Evolutionary conservation across 2,329 filamentous ascomycete species (phyloP), one percentile per base, ranked within the genome.

Genomic region (Lasiodiplodia sp.): DNA sequence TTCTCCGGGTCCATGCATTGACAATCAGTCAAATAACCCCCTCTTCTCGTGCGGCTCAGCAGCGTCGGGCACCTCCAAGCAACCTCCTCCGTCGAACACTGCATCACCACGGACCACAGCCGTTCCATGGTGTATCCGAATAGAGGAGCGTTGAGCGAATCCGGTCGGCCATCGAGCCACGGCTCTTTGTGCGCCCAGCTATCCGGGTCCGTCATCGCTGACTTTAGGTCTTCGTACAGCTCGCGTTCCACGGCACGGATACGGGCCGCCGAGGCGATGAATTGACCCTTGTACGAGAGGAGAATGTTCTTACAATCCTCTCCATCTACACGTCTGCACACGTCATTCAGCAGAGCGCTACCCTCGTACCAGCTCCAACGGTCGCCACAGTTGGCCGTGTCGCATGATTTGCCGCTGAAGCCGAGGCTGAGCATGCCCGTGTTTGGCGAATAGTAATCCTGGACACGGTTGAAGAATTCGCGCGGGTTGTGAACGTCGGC

Each of bases 351-450:
- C 5, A 83, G 72, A 8, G 74, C 69, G 31, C 78, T 76, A 3
- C 75, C 72, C 51, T 85, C 83, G 14, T 74, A 69, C 79, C 81
- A 85, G 57, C 75, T 78, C 58, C 73, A 79, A 3, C 73, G 70
- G 67, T 85, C 83, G 34, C 75, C 73, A 69, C 84, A 86, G 1
- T 73, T 49, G 4, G 78, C 69, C 3, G 57, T 81, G 10, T 76
- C 70, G 70, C 83, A 85, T 3, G 75, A 70, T n/a, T 75, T 72
- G 18, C 77, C 80, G 56, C 70, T 76, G 71, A 71, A 79, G 0
- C 83, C 82, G 0, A 86, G 76, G 55, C 79, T 80, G 7, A 86
- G 74, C 71, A 85, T 83, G 0, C 83, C 83, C 0, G 83, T 86
- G 52, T 78, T 71, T 55, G 79, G 71, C 51, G 75, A 66, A 62